phyloP scores from a whole-genome alignment of 768 basidiomycete species.

The Sarcodon aspratus region DNA sequence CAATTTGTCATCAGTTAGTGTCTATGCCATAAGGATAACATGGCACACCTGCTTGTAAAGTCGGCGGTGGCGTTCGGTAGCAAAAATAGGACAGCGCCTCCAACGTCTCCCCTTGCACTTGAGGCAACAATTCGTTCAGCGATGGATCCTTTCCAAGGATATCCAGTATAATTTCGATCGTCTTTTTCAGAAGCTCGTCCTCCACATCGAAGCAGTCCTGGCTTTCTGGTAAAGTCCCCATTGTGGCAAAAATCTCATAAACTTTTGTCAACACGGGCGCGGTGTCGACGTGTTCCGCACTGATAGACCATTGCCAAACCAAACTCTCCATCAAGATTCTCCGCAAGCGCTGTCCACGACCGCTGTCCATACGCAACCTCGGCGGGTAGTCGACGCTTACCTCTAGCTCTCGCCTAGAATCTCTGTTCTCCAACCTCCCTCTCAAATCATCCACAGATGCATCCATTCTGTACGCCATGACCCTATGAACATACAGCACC shows the following conservation, averaged over 20 bases:
- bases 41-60: background rate
- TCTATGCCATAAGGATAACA: background rate
- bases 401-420: background rate
- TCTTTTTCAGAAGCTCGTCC: background rate
- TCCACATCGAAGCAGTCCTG: background rate
- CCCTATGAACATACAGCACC: background rate
- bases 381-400: background rate
- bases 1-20: background rate
- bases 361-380: background rate
- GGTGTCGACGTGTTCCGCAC: background rate
- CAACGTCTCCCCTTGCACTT: background rate
- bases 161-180: background rate
- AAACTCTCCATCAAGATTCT: background rate
- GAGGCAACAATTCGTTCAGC: background rate
- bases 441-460: background rate
- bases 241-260: background rate
- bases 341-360: background rate
- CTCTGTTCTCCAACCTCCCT: background rate
- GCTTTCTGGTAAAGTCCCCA: background rate
- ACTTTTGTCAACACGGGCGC: background rate
- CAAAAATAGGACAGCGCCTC: background rate
- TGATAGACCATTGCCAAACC: background rate
- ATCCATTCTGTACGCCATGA: background rate
- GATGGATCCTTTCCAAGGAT: background rate
- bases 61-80: background rate